Base-by-base conservation (phyloP, 345 rosid genomes). In the Microcos paniculata region DNA sequence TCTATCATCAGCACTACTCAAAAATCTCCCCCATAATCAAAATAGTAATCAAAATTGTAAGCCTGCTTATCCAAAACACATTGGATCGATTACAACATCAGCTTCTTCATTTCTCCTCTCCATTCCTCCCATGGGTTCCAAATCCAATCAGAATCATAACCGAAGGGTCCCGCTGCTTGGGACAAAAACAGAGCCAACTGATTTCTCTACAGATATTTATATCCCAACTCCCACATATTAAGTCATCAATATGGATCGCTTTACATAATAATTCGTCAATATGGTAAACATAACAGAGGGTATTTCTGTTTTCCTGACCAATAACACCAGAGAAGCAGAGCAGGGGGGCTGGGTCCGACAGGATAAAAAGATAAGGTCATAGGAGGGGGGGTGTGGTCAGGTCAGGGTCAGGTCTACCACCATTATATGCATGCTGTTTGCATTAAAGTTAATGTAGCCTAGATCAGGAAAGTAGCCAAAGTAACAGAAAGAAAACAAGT, bases 351-450 rank as follows among this genome's bases (percentile, higher is more conserved):
- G 4, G 74, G 35, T 51, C 85, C 83, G 69, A 81, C 76, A 81
- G 62, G 83, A 81, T 79, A 74, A 81, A 79, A 42, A 26, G 84
- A 85, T 78, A 85, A 78, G 88, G 75, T 53, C 82, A 48, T 38
- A 43, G 4, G 58, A 72, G 68, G 28, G 31, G 45, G 55, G n/a
- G 23, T 33, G 61, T 10, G 10, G 42, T 49, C n/a, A 13, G 77
- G 65, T 61, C 69, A n/a, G n/a, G 69, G 16, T 40, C 30, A 64
- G 48, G 8, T 8, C 16, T 6, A 7, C 38, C 11, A 28, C 30
- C 30, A 21, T 9, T 0, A 2, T 55, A 7, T n/a, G n/a, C n/a
- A n/a, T n/a, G n/a, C n/a, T n/a, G n/a, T n/a, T n/a, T n/a, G n/a
- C n/a, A n/a, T n/a, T n/a, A n/a, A n/a, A n/a, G n/a, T n/a, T n/a